phyloP scores from a whole-genome alignment of 331 rosid genomes.

The Pyracantha coccinea region DNA sequence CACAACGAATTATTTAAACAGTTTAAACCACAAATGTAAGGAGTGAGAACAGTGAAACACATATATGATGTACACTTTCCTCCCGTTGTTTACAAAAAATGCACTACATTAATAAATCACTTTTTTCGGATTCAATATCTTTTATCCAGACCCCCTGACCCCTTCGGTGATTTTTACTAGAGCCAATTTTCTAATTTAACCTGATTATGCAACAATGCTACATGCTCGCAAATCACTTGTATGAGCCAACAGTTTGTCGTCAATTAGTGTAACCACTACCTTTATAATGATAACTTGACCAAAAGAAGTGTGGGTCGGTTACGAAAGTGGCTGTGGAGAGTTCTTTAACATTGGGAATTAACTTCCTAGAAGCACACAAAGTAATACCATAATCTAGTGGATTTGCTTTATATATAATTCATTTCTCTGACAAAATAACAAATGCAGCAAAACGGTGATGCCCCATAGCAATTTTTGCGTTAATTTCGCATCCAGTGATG shows the following conservation, averaged over 20 bases:
- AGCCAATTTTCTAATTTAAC: neutral
- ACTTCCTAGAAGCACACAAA: too few relatives aligned
- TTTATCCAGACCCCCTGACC: neutral
- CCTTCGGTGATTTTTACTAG: neutral
- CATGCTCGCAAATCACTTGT: neutral
- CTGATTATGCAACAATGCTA: neutral
- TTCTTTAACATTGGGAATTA: neutral
- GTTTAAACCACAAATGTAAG: neutral
- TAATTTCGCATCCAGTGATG: neutral
- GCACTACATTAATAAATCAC: neutral
- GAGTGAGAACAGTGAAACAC: neutral
- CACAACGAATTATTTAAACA: neutral
- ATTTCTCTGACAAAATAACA: neutral
- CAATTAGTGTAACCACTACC: neutral
- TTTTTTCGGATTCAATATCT: neutral
- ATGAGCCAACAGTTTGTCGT: neutral
- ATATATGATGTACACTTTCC: neutral
- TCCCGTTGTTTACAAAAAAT: neutral
- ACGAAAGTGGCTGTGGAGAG: neutral
- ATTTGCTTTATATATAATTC: neutral
- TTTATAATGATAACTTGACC: neutral
- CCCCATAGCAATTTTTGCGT: neutral
- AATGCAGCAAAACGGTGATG: neutral
- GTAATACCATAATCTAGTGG: neutral
- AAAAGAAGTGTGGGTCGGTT: neutral